Conservation (phyloP, 2,329 filamentous ascomycete species). For the Drechslerella dactyloides region DNA sequence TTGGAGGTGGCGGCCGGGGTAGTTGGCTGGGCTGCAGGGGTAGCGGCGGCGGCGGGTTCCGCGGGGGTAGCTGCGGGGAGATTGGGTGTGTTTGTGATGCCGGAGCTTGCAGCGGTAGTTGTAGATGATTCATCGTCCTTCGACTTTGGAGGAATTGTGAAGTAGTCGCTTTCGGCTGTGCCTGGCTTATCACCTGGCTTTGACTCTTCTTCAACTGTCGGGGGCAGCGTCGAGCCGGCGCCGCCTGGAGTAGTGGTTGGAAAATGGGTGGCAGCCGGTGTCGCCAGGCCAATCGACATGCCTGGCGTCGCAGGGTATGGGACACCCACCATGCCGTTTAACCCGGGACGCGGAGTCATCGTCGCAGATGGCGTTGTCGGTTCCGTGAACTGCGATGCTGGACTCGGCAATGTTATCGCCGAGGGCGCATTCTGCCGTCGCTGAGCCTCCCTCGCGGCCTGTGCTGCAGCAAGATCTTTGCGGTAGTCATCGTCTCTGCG, state of each 20-base stretch:
- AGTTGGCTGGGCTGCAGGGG: constrained; percentile 59
- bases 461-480: constrained; percentile 69
- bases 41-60: constrained; percentile 57
- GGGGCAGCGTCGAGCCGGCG: constrained; percentile 59
- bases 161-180: constrained; percentile 74
- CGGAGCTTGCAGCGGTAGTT: constrained; percentile 62
- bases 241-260: constrained; percentile 56
- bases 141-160: constrained; percentile 66
- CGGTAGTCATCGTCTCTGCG: constrained; percentile 77
- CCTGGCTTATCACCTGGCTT: constrained; percentile 56
- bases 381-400: constrained; percentile 40
- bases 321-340: constrained; percentile 64
- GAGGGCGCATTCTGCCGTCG: constrained; percentile 67
- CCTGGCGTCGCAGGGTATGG: constrained; percentile 73
- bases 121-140: constrained; percentile 61
- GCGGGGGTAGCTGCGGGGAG: constrained; percentile 33
- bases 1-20: constrained; percentile 59
- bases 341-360: constrained; percentile 66
- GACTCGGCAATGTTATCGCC: constrained; percentile 66
- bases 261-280: constrained; percentile 61
- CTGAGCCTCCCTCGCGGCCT: constrained; percentile 66
- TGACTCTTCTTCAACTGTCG: constrained; percentile 62
- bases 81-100: constrained; percentile 56
- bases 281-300: constrained; percentile 77
- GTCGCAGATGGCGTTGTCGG: constrained; percentile 58